A percentile compares a stretch with the other conserved stretches of the same genome.
Evolutionary conservation across 2,329 filamentous ascomycete genomes (phyloP).

Genomic region (Claviceps humidiphila): DNA sequence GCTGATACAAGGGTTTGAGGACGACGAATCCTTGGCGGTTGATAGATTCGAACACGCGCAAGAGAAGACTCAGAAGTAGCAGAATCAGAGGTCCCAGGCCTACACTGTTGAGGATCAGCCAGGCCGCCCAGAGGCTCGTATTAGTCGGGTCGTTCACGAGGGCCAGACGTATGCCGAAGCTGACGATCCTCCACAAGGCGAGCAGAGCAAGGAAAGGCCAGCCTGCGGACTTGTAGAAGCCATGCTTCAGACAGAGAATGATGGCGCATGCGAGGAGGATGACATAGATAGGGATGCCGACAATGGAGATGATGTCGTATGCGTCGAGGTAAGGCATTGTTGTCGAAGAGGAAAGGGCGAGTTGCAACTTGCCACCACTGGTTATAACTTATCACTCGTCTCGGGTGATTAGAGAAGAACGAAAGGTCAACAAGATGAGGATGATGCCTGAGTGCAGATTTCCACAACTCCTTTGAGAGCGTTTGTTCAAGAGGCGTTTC

Average conservation of each 20-base stretch:
- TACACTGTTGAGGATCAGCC: constrained; percentile 18
- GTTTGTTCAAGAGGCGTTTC: background rate
- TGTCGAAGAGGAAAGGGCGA: background rate
- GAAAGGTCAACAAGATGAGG: background rate
- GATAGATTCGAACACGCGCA: constrained; percentile 31
- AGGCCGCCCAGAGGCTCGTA: constrained; percentile 19
- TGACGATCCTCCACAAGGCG: constrained; percentile 43
- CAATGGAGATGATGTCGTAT: constrained; percentile 20
- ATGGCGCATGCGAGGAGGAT: constrained; percentile 17
- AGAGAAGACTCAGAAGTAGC: constrained; percentile 20
- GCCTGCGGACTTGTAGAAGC: background rate
- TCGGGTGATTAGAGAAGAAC: background rate
- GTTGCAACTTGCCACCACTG: background rate
- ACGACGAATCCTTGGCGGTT: constrained; percentile 22
- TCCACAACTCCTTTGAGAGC: background rate
- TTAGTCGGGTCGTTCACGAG: constrained; percentile 38
- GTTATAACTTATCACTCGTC: background rate
- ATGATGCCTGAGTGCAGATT: background rate
- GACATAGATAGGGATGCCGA: constrained; percentile 18
- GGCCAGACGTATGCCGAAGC: constrained; percentile 30
- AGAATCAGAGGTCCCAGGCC: constrained; percentile 33
- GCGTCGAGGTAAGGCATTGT: constrained; percentile 12
- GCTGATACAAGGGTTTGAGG: constrained; percentile 11
- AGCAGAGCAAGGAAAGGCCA: constrained; percentile 35
- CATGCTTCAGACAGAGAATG: constrained; percentile 31